A percentile compares a stretch with the other conserved stretches of the same genome.
phyloP scores from a whole-genome alignment of 495 filamentous ascomycete genomes.

The Penicillium ochrochloron region DNA sequence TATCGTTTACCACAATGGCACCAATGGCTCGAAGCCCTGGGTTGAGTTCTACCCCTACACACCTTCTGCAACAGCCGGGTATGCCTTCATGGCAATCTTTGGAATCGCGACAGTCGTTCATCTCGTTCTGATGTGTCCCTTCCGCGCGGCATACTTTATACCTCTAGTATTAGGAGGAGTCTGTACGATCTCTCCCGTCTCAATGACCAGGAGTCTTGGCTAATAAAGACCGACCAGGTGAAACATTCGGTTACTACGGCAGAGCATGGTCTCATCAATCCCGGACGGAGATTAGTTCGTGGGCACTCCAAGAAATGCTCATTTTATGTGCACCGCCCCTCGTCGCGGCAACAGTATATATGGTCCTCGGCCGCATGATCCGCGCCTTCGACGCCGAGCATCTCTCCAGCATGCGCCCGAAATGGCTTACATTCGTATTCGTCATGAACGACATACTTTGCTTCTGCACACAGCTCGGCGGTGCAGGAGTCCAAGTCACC shows the following conservation, averaged over 20 bases:
- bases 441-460: constrained; percentile 44
- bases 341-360: constrained; percentile 62
- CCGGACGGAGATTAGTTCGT: constrained; percentile 34
- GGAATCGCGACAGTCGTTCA: constrained; percentile 46
- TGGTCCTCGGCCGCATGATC: constrained; percentile 60
- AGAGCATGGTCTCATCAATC: constrained; percentile 44
- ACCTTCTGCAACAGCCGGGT: constrained; percentile 51
- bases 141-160: constrained; percentile 58
- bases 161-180: constrained; percentile 60
- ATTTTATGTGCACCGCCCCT: constrained; percentile 51
- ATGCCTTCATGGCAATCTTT: constrained; percentile 55
- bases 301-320: constrained; percentile 50
- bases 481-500: constrained; percentile 49
- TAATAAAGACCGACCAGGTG: constrained; percentile 32
- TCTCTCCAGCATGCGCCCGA: constrained; percentile 33
- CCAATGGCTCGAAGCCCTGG: constrained; percentile 38
- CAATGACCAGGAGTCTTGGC: neutral
- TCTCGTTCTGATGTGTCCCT: constrained; percentile 46
- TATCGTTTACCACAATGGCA: constrained; percentile 38
- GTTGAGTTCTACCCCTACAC: constrained; percentile 55
- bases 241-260: constrained; percentile 55
- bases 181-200: constrained; percentile 44
- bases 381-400: constrained; percentile 52
- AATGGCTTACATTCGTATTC: constrained; percentile 39
- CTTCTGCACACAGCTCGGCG: constrained; percentile 41